Evolutionary conservation across 2,329 filamentous ascomycete genomes (phyloP).

Genomic region (Neonectria hederae): DNA sequence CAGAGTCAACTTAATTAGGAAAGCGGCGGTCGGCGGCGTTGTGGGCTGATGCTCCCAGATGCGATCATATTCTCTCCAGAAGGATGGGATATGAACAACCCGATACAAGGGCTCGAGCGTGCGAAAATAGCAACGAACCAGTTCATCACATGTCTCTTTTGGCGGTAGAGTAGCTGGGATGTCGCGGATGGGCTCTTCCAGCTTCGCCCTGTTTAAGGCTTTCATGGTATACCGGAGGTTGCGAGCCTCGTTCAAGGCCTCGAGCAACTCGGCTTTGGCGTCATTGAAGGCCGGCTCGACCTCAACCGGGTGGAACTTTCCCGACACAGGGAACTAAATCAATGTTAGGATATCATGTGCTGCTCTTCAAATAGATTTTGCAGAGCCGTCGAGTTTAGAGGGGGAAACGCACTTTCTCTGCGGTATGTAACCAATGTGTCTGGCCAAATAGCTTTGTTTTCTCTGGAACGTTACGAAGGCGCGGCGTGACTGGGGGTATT

Average conservation of each 20-base stretch:
- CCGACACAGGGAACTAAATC: conserved; percentile 37
- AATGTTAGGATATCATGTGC: conserved; percentile 12
- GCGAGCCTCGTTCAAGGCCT: conserved; percentile 34
- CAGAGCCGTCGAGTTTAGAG: background rate
- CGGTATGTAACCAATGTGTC: conserved; percentile 42
- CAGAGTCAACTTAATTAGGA: conserved; percentile 34
- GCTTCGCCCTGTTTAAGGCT: conserved; percentile 20
- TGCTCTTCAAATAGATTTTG: no score
- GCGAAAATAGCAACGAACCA: conserved; percentile 38
- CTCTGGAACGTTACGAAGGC: conserved; percentile 40
- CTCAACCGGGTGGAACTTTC: conserved; percentile 38
- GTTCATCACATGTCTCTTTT: conserved; percentile 32
- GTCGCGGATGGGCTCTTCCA: conserved; percentile 34
- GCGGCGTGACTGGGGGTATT: conserved; percentile 35
- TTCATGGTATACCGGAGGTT: conserved; percentile 33
- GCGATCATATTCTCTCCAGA: conserved; percentile 35
- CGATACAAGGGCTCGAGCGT: conserved; percentile 42
- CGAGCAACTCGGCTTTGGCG: conserved; percentile 37
- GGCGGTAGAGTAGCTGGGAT: conserved; percentile 31
- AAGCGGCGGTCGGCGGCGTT: conserved; percentile 23
- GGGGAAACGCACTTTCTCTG: conserved; percentile 32
- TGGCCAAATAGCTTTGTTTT: conserved; percentile 43
- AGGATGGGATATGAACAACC: conserved; percentile 37
- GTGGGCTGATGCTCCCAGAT: conserved; percentile 29
- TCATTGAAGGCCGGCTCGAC: conserved; percentile 39